Evolutionary conservation across 2,329 filamentous ascomycete genomes (phyloP), one percentile per base, ranked within the genome.

Genomic region (Apiospora phragmitis): DNA sequence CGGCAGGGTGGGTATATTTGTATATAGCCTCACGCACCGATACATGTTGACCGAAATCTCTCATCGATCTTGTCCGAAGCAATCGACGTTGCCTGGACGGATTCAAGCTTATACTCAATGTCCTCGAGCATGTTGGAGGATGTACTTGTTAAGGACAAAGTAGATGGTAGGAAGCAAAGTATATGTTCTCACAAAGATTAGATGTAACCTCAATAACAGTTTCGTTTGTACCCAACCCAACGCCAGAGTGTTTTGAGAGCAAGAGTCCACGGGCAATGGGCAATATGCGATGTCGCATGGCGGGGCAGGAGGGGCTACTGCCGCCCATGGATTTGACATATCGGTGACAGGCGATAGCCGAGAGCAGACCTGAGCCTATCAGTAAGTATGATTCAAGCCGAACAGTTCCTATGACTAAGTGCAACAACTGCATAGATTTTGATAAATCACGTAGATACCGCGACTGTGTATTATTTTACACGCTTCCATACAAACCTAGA

Each of bases 31-130:
- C 16, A 62, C 43, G 76, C 79, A 91, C 90, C 90, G 75, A 91
- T 90, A 76, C 83, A 87, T 78, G 81, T 88, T 24, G 89, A 90
- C 69, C 87, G 85, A 77, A 92, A 91, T 38, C 87, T 89, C 75
- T 81, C 82, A 79, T 91, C 89, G 72, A 91, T 91, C 71, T 88
- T 83, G 14, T 86, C 85, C 29, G 88, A 80, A 43, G 84, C 79
- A 68, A 91, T 78, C 7, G 77, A 76, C 16, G 84, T 86, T 49
- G 83, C 86, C 75, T 84, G 79, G 76, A 90, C 84, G 73, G 83
- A 77, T 72, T 89, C 87, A n/a, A 90, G 81, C 76, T 86, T 84
- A 78, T 91, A 91, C 71, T 84, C 84, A 71, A 83, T 81, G 72
- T 86, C 83, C 68, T 86, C 85, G 68, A 72, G 73, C 74, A 75